A percentile compares a stretch with the other conserved stretches of the same genome.
phyloP scores from a whole-genome alignment of 345 rosid species.

The Pugionium dolabratum region DNA sequence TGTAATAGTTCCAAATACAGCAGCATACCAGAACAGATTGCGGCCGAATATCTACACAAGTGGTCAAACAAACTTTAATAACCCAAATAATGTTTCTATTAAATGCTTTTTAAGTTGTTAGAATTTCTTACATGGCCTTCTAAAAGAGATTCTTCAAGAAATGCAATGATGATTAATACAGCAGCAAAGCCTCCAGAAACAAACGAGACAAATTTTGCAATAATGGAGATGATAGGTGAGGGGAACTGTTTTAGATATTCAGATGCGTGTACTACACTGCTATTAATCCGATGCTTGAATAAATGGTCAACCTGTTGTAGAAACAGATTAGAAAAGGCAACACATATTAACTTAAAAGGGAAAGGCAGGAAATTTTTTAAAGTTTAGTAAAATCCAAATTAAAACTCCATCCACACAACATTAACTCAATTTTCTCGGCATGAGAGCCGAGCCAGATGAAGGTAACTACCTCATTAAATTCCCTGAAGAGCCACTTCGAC shows the following conservation, averaged over 20 bases:
- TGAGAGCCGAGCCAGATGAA: slow-evolving; percentile 11
- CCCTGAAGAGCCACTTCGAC: slow-evolving; percentile 95
- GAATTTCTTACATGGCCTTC: slow-evolving; percentile 83
- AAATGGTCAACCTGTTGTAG: slow-evolving; percentile 86
- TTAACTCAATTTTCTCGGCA: not conserved
- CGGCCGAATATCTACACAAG: slow-evolving; percentile 91
- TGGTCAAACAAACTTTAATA: slow-evolving; percentile 23
- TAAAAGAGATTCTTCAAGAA: slow-evolving; percentile 94
- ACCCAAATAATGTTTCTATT: slow-evolving; percentile 8
- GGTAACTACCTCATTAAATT: slow-evolving; percentile 86
- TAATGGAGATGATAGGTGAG: slow-evolving; percentile 79
- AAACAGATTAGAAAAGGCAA: slow-evolving; percentile 22
- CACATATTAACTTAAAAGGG: not conserved
- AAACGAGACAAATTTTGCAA: slow-evolving; percentile 92
- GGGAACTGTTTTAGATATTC: slow-evolving; percentile 92
- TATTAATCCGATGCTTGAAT: slow-evolving; percentile 93
- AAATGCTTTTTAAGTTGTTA: not conserved
- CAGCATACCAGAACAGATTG: slow-evolving; percentile 96
- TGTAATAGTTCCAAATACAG: slow-evolving; percentile 95
- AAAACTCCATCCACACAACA: not conserved
- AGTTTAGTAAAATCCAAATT: not conserved
- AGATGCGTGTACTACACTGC: slow-evolving; percentile 82
- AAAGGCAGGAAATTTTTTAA: not conserved
- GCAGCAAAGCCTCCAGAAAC: slow-evolving; percentile 99
- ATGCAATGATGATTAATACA: slow-evolving; percentile 88